phyloP scores from a whole-genome alignment of 1,284 basidiomycete genomes.

The Trametes pubescens region DNA sequence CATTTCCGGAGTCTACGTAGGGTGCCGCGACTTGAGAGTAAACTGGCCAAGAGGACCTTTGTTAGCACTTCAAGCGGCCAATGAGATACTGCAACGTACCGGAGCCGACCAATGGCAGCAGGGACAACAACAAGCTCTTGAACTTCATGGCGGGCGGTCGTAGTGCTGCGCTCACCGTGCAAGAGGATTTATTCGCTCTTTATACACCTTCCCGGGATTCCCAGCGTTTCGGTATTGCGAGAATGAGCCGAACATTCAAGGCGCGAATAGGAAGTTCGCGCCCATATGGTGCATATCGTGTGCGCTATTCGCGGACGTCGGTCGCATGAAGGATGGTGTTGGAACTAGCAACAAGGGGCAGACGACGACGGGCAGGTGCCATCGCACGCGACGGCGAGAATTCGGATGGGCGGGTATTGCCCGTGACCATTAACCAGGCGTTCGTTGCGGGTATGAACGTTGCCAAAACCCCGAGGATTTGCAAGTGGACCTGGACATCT shows the following conservation, averaged over 20 bases:
- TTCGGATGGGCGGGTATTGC: slow-evolving; percentile 35
- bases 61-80: background rate
- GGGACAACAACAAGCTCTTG: slow-evolving; percentile 35
- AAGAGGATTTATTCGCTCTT: slow-evolving; percentile 11
- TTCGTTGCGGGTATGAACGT: slow-evolving; percentile 12
- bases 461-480: slow-evolving; percentile 37
- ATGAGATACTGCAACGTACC: slow-evolving; percentile 29
- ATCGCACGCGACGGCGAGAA: slow-evolving; percentile 36
- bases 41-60: slow-evolving; percentile 40
- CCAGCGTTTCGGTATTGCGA: slow-evolving; percentile 27
- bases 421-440: slow-evolving; percentile 35
- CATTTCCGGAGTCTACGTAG: slow-evolving; percentile 60
- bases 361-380: slow-evolving; percentile 1
- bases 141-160: slow-evolving; percentile 32
- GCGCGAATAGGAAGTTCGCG: background rate
- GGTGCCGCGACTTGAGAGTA: slow-evolving; percentile 49
- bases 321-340: slow-evolving; percentile 1
- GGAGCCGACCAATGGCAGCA: slow-evolving; percentile 40
- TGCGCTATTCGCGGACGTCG: slow-evolving; percentile 30
- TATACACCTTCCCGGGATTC: slow-evolving; percentile 16
- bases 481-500: slow-evolving; percentile 13
- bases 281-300: slow-evolving; percentile 21
- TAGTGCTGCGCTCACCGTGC: slow-evolving; percentile 14
- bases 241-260: slow-evolving; percentile 30
- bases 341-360: slow-evolving; percentile 8